Conservation (phyloP, 2,329 filamentous ascomycete genomes). For the Delphinella strobiligena region DNA sequence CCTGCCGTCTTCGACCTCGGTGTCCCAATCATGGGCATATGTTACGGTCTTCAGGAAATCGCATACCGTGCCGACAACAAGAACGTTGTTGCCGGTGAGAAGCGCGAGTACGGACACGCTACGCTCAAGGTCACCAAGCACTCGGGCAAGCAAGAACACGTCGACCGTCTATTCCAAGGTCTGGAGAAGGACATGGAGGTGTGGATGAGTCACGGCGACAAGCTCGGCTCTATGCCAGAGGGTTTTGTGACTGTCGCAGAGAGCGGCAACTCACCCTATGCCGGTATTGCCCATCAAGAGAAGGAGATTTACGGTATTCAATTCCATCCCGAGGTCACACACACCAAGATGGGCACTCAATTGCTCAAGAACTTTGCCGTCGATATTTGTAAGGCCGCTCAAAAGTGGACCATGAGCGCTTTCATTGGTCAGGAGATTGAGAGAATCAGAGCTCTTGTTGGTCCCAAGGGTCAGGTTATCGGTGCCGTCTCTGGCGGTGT, state of each 20-base stretch:
- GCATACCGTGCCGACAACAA: slow-evolving; percentile 54
- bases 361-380: slow-evolving; percentile 75
- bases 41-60: slow-evolving; percentile 59
- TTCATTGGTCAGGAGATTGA: slow-evolving; percentile 72
- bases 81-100: slow-evolving; percentile 56
- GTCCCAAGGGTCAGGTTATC: slow-evolving; percentile 69
- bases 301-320: slow-evolving; percentile 72
- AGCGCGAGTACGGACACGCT: slow-evolving; percentile 61
- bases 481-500: slow-evolving; percentile 74
- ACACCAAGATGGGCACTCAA: slow-evolving; percentile 57
- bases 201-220: slow-evolving; percentile 86
- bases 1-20: slow-evolving; percentile 66
- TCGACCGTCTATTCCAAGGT: slow-evolving; percentile 68
- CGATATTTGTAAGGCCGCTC: slow-evolving; percentile 63
- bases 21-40: slow-evolving; percentile 50
- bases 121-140: slow-evolving; percentile 50
- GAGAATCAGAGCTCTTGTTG: slow-evolving; percentile 71
- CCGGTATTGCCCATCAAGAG: slow-evolving; percentile 60
- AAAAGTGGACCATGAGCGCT: slow-evolving; percentile 75
- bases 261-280: slow-evolving; percentile 65
- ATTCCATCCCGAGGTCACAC: slow-evolving; percentile 78
- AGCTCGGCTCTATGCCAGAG: slow-evolving; percentile 61
- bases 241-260: slow-evolving; percentile 63
- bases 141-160: slow-evolving; percentile 44
- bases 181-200: slow-evolving; percentile 59